Percentiles rank a stretch among this genome's conserved stretches.
phyloP scores from a whole-genome alignment of 139 green algal genomes.

The Astrephomene gubernaculifera region DNA sequence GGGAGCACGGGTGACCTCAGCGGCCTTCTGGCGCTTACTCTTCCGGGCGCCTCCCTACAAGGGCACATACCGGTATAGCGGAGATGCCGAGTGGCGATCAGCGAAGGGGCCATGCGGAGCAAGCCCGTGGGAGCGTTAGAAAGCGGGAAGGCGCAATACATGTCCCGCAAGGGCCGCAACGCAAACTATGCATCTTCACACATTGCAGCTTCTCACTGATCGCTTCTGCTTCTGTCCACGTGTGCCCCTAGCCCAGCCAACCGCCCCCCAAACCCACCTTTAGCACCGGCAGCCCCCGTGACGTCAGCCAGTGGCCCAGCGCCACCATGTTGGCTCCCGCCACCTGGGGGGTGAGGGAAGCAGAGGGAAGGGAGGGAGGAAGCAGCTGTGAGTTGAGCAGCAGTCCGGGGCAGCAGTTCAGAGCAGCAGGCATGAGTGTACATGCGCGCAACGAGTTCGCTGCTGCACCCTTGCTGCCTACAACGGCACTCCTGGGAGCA shows the following conservation, averaged over 20 bases:
- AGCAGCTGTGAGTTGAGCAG: not conserved
- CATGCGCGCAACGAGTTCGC: not conserved
- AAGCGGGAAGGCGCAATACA: no score
- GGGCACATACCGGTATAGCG: not conserved
- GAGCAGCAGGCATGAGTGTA: not conserved
- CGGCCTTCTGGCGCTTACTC: not conserved
- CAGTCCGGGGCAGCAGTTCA: not conserved
- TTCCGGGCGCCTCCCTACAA: not conserved
- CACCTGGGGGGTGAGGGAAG: not conserved
- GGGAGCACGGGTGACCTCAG: not conserved
- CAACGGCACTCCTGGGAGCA: not conserved
- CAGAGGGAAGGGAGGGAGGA: not conserved
- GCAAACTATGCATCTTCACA: no score
- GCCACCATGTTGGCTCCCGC: not conserved
- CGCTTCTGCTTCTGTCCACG: not conserved
- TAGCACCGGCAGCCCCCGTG: not conserved
- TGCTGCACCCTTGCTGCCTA: not conserved
- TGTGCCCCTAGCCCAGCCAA: not conserved
- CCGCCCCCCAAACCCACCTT: not conserved
- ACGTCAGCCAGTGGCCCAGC: slow-evolving; percentile 11
- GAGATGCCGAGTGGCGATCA: not conserved
- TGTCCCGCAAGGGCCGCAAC: no score
- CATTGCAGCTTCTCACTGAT: no score
- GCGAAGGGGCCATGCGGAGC: no score
- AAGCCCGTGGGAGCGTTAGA: no score